These are phyloP conservation scores for Viola odorata DNA, from an alignment of 345 rosid genomes.

Conservation along the genomic window DNA sequence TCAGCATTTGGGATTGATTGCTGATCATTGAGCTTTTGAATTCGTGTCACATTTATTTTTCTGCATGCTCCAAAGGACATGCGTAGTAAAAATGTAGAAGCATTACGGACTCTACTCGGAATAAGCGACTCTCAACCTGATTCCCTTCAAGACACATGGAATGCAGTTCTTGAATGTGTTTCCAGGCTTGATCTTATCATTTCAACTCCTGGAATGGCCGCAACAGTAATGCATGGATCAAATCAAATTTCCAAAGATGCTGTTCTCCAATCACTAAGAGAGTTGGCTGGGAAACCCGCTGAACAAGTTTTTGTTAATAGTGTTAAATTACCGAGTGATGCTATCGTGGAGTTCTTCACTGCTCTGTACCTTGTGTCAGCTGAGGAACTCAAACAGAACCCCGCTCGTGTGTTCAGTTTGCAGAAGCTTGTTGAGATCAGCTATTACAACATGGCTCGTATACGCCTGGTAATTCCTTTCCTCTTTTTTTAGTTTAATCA, in stretches of 20 bases:
- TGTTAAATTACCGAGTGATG: constrained; percentile 86
- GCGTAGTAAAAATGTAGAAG: constrained; percentile 97
- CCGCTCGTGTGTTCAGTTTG: constrained; percentile 98
- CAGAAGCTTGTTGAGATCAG: constrained; percentile 99
- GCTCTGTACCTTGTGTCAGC: constrained; percentile 97
- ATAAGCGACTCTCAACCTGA: constrained; percentile 68
- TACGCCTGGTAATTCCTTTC: constrained; percentile 64
- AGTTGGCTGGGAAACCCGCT: constrained; percentile 86
- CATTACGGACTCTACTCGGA: constrained; percentile 73
- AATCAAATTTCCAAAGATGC: constrained; percentile 98
- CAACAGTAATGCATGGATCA: constrained; percentile 95
- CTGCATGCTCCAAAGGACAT: constrained; percentile 96
- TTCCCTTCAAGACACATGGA: constrained; percentile 98
- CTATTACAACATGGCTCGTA: constrained; percentile 97
- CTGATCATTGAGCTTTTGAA: constrained; percentile 4
- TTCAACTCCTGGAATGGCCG: constrained; percentile 84
- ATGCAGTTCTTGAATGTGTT: constrained; percentile 96
- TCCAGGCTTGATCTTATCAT: constrained; percentile 91
- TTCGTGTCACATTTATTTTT: constrained; percentile 76
- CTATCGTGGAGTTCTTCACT: constrained; percentile 90
- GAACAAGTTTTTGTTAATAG: constrained; percentile 93
- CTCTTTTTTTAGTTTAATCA: constrained; percentile 12
- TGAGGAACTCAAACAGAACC: constrained; percentile 91
- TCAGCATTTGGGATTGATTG: neutral
- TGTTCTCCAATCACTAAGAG: constrained; percentile 81